Percentiles rank a stretch among this genome's conserved stretches.
Conservation (phyloP, 768 basidiomycete genomes). For the Paxillus ammoniavirescens region DNA sequence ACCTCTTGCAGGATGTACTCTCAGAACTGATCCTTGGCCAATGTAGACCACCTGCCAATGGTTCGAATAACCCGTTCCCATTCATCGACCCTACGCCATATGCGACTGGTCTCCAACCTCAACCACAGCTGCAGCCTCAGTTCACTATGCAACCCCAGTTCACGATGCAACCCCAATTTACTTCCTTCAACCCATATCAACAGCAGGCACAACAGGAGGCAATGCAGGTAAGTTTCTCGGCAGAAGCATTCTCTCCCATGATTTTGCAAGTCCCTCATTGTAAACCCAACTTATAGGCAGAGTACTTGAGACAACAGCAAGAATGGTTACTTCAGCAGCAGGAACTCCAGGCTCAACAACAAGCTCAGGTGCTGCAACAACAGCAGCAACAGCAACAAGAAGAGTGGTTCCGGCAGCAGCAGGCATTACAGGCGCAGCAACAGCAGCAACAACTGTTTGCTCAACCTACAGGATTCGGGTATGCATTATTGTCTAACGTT, state of each 20-base stretch:
- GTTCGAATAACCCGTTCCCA: slow-evolving; percentile 56
- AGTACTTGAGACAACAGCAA: slow-evolving; percentile 52
- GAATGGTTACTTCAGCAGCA: slow-evolving; percentile 73
- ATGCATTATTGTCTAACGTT: slow-evolving; percentile 21
- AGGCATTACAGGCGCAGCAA: slow-evolving; percentile 43
- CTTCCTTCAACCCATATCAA: slow-evolving; percentile 91
- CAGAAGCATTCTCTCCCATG: not conserved
- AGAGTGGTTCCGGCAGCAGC: slow-evolving; percentile 63
- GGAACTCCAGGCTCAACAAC: slow-evolving; percentile 42
- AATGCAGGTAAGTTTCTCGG: slow-evolving; percentile 46
- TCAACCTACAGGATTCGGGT: slow-evolving; percentile 79
- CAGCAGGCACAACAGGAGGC: slow-evolving; percentile 92
- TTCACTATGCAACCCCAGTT: slow-evolving; percentile 78
- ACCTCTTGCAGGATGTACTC: slow-evolving; percentile 4
- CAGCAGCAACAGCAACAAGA: slow-evolving; percentile 49
- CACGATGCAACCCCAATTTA: slow-evolving; percentile 78
- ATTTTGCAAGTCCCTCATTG: too few species aligned
- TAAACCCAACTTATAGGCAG: slow-evolving; percentile 30
- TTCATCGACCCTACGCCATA: slow-evolving; percentile 59
- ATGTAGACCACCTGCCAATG: slow-evolving; percentile 31
- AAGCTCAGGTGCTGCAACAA: slow-evolving; percentile 40
- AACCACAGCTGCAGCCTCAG: slow-evolving; percentile 58
- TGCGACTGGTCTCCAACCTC: slow-evolving; percentile 52
- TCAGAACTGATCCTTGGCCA: slow-evolving; percentile 2
- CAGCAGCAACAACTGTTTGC: slow-evolving; percentile 45